A percentile compares a stretch with the other conserved stretches of the same genome.
These are phyloP conservation scores for Canavalia ensiformis DNA, from an alignment of 306 rosid genomes.

Conservation along the genomic window DNA sequence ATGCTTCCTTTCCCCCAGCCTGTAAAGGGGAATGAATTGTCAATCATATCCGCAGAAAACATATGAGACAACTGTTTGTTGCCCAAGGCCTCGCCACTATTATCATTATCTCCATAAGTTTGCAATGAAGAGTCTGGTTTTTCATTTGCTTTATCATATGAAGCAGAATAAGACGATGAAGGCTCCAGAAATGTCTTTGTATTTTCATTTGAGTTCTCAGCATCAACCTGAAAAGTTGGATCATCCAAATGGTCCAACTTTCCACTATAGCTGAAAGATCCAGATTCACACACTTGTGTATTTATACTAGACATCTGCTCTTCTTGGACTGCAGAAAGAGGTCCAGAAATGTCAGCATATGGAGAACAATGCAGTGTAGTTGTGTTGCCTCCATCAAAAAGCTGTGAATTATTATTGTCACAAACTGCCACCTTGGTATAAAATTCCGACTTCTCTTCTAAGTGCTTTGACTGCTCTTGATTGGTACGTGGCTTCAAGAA, in stretches of 20 bases:
- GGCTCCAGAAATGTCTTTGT: conserved; percentile 58
- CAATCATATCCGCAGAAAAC: conserved; percentile 58
- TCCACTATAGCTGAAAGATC: conserved; percentile 60
- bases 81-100: conserved; percentile 44
- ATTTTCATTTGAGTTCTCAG: conserved; percentile 54
- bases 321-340: conserved; percentile 56
- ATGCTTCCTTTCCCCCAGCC: conserved; percentile 61
- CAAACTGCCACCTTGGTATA: conserved; percentile 48
- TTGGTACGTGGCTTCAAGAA: conserved; percentile 57
- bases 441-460: conserved; percentile 56
- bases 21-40: conserved; percentile 52
- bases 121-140: conserved; percentile 56
- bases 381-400: conserved; percentile 55
- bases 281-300: conserved; percentile 56
- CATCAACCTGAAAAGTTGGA: conserved; percentile 57
- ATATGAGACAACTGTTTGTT: conserved; percentile 50
- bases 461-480: conserved; percentile 55
- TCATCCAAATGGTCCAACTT: conserved; percentile 58
- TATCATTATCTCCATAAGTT: conserved; percentile 53
- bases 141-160: conserved; percentile 59
- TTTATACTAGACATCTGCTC: conserved; percentile 52
- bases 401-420: conserved; percentile 51
- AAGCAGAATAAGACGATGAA: conserved; percentile 58
- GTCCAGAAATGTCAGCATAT: conserved; percentile 54
- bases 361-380: conserved; percentile 53